Evolutionary conservation across 306 rosid genomes (phyloP), one percentile per base, ranked within the genome.

Genomic region (Medicago truncatula): DNA sequence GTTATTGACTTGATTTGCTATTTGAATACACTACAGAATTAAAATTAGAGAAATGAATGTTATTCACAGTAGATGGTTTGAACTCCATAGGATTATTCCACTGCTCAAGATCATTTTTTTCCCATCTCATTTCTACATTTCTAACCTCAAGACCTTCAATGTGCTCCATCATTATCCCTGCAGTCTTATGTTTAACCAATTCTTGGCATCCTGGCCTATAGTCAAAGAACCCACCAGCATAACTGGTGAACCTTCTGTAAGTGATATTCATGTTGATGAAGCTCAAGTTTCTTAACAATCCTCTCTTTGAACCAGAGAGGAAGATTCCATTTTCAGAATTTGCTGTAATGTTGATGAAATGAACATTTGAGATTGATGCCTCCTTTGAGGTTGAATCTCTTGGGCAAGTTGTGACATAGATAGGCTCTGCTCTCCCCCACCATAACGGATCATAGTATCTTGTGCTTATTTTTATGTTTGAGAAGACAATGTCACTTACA

Each of bases 371-470:
- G 80, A 94, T 90, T 15, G 96, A 87, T 63, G 93, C 98, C 84
- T 91, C 98, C 76, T 87, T 90, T 50, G 96, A 82, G 67, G 49
- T 50, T 16, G 87, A 36, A 76, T 90, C 0, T 68, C 98, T 76
- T 0, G 96, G 97, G 67, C 98, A 94, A 18, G 87, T 79, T 4
- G 96, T 90, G 40, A 91, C 93, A 53, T 94, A 94, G 31, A 94
- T 90, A 60, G 98, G 97, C 84, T 94, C 98, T 0, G 97, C 98
- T 84, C 97, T 94, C 68, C 98, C 98, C 98, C 98, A 94, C 97
- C 98, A 94, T 77, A 71, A 94, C 1, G 85, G 95, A 11, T 94
- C 96, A 77, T 94, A 94, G 81, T 94, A 94, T 83, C 98, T 88
- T 80, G 98, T 94, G 84, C 85, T 82, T 74, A 94, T 90, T 10